Conservation (phyloP, 2,329 filamentous ascomycete species). For the Nectriaceae sp. region DNA sequence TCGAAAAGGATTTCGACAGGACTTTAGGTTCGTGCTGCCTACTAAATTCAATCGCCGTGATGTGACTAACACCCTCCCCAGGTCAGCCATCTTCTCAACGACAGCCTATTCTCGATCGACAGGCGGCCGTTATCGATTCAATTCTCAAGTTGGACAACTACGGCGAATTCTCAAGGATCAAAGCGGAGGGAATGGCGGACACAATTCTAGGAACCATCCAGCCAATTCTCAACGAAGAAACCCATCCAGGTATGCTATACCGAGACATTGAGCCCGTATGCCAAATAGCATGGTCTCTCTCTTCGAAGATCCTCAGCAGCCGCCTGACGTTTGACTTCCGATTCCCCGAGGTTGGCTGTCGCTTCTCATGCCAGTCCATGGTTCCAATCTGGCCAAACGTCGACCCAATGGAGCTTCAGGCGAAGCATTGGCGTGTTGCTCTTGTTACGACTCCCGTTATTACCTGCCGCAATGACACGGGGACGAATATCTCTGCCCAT, state of each 20-base stretch:
- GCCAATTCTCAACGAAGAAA: constrained; percentile 41
- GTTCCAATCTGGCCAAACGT: constrained; percentile 44
- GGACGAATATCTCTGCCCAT: constrained; percentile 45
- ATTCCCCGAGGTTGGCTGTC: constrained; percentile 52
- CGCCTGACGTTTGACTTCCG: constrained; percentile 47
- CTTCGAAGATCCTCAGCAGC: constrained; percentile 48
- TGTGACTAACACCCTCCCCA: constrained; percentile 16
- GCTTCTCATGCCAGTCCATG: constrained; percentile 53
- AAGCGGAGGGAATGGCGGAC: constrained; percentile 45
- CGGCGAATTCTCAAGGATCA: constrained; percentile 32
- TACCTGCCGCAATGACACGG: constrained; percentile 54
- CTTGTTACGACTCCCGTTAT: constrained; percentile 57
- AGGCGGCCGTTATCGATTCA: constrained; percentile 38
- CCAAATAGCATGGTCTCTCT: constrained; percentile 46
- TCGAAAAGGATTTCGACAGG: constrained; percentile 38
- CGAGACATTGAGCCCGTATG: constrained; percentile 45
- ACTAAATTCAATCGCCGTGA: neutral
- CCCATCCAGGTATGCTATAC: constrained; percentile 38
- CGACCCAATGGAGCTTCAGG: constrained; percentile 47
- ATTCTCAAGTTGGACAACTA: constrained; percentile 38
- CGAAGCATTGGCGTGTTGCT: constrained; percentile 53
- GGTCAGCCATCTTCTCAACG: constrained; percentile 38
- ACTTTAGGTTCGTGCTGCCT: constrained; percentile 33
- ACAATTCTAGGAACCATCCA: constrained; percentile 38
- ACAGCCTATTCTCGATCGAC: constrained; percentile 42